phyloP scores from a whole-genome alignment of 148 eudicot species.

The Fallopia convolvulus region DNA sequence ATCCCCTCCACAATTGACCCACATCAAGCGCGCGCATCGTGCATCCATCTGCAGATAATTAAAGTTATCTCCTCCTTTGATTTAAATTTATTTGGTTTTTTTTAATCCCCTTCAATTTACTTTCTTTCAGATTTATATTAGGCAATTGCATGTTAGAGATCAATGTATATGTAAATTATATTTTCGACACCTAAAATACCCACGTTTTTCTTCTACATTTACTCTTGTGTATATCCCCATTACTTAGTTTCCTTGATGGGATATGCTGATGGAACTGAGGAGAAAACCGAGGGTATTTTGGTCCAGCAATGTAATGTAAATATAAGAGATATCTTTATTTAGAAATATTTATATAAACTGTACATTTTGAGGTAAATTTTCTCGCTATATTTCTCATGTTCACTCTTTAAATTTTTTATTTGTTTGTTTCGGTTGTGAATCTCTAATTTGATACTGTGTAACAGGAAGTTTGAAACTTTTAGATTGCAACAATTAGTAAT shows the following conservation, averaged over 20 bases:
- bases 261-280: background rate
- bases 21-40: background rate
- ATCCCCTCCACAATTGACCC: constrained; percentile 13
- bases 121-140: background rate
- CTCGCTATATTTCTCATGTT: background rate
- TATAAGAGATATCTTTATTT: background rate
- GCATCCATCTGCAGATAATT: background rate
- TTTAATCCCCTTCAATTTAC: background rate
- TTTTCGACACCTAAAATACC: background rate
- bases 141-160: background rate
- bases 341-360: background rate
- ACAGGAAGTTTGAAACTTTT: too few species aligned
- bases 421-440: background rate
- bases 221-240: background rate
- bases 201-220: background rate
- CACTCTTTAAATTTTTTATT: background rate
- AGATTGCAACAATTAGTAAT: too few species aligned
- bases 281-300: constrained; percentile 10
- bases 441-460: background rate
- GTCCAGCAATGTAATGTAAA: background rate
- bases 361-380: background rate
- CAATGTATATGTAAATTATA: background rate
- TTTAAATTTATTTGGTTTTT: background rate
- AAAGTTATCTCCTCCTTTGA: background rate
- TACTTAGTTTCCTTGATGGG: background rate